Conservation (phyloP, 306 rosid species). For the Carpinus fangiana region DNA sequence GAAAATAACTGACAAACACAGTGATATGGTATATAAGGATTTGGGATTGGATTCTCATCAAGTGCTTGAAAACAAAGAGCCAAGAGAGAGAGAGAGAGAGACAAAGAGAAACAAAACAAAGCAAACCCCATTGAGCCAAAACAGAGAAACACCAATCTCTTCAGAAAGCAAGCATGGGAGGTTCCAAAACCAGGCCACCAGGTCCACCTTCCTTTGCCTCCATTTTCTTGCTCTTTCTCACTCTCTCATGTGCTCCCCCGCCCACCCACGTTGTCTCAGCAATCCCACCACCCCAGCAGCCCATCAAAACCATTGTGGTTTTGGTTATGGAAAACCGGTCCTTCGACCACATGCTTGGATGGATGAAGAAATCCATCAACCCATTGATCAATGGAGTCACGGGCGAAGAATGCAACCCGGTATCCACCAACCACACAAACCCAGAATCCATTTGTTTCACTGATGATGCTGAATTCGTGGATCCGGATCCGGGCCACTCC, state of each 20-base stretch:
- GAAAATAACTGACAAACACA: slow-evolving; percentile 9
- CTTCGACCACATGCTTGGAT: slow-evolving; percentile 91
- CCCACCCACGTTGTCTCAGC: slow-evolving; percentile 30
- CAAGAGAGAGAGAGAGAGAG: not conserved
- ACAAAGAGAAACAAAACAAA: too few relatives aligned
- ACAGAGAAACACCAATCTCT: slow-evolving; percentile 1
- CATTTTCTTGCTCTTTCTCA: slow-evolving; percentile 49
- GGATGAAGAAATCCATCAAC: slow-evolving; percentile 88
- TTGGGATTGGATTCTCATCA: slow-evolving; percentile 4
- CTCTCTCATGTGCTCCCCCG: slow-evolving; percentile 41
- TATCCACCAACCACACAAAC: slow-evolving; percentile 51
- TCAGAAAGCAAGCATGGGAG: slow-evolving; percentile 28
- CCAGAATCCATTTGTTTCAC: slow-evolving; percentile 68
- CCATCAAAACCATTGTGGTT: slow-evolving; percentile 86
- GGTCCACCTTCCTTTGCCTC: slow-evolving; percentile 26
- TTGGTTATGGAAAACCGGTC: slow-evolving; percentile 95
- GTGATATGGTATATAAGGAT: not conserved
- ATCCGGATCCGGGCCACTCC: slow-evolving; percentile 99
- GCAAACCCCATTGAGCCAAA: slow-evolving; percentile 27
- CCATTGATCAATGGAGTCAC: slow-evolving; percentile 80
- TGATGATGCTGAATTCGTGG: slow-evolving; percentile 91
- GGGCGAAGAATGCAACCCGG: slow-evolving; percentile 87
- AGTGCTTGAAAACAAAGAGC: not conserved
- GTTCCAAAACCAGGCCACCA: slow-evolving; percentile 22
- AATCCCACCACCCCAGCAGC: slow-evolving; percentile 50